Evolutionary conservation across 2,329 filamentous ascomycete species (phyloP).

Genomic region (Xylariaceae sp.): DNA sequence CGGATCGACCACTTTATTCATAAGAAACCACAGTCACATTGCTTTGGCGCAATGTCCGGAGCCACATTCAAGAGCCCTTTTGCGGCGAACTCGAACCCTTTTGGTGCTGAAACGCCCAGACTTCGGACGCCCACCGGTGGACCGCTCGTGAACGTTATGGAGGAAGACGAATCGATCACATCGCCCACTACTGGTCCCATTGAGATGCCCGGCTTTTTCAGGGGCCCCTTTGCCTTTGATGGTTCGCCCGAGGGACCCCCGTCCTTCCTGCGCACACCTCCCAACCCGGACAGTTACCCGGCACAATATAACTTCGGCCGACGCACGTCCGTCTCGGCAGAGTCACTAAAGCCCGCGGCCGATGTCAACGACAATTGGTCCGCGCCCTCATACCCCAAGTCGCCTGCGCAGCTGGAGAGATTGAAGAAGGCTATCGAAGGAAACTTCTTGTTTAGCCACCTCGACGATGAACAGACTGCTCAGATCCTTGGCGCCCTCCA

Average conservation of each 20-base stretch:
- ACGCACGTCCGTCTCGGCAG: conserved; percentile 92
- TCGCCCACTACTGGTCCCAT: conserved; percentile 66
- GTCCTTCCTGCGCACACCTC: conserved; percentile 42
- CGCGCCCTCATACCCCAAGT: conserved; percentile 80
- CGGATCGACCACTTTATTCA: conserved; percentile 44
- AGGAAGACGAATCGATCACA: conserved; percentile 74
- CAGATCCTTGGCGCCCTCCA: conserved; percentile 86
- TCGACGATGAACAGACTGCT: conserved; percentile 86
- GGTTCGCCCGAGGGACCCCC: conserved; percentile 41
- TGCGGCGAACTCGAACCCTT: conserved; percentile 65
- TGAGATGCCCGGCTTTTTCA: conserved; percentile 43
- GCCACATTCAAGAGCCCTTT: conserved; percentile 71
- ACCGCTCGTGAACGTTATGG: conserved; percentile 57
- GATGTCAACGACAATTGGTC: conserved; percentile 84
- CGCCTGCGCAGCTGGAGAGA: conserved; percentile 70
- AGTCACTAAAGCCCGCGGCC: conserved; percentile 85
- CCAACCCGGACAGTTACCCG: conserved; percentile 68
- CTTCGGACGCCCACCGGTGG: conserved; percentile 22
- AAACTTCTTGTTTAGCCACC: conserved; percentile 91
- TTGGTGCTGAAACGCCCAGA: conserved; percentile 50
- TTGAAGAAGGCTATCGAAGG: conserved; percentile 75
- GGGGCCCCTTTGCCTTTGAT: conserved; percentile 45
- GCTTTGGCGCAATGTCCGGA: conserved; percentile 58
- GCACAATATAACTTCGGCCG: conserved; percentile 90
- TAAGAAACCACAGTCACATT: conserved; percentile 32